Evolutionary conservation across 768 basidiomycete species (phyloP), one percentile per base, ranked within the genome.

Genomic region (Leucosporidium yakuticum): DNA sequence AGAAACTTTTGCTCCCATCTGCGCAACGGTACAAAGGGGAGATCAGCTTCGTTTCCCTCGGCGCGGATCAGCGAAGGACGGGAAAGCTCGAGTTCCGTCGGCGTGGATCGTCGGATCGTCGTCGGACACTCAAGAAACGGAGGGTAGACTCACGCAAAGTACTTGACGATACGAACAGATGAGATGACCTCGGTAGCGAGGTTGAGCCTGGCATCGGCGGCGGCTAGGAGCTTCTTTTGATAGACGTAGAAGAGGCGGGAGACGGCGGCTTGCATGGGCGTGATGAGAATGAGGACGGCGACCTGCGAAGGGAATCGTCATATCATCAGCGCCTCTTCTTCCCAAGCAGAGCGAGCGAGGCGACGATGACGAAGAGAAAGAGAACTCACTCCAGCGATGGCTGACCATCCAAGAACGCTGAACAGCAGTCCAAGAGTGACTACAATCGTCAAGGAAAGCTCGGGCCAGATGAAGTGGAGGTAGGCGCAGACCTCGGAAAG

Each of bases 141-240:
- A 44, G 39, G 14, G 14, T 8, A 44, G 8, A 66, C 47, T 25
- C 76, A 79, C n/a, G 78, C 77, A 55, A 77, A 77, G 74, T 77
- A 80, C 60, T 81, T 81, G 74, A 81, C 79, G 57, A 80, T 71
- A 47, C 79, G 76, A 71, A 81, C 77, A 23, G 80, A 77, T 3
- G 73, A 66, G 54, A 81, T 78, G n/a, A 80, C 78, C 57, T 81
- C 81, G 31, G 80, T 80, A 12, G 79, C 77, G 34, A 78, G 74
- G 51, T 79, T 77, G 23, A 81, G 75, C 12, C 81, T 76, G 11
- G 74, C 76, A 63, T 81, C 81, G 2, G 80, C 79, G 2, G 81
- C 80, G 20, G 70, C 73, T 61, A 81, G 77, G 36, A 81, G 76
- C 60, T 74, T 17, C 23, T 63, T 62, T 50, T 75, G 70, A 66